phyloP scores from a whole-genome alignment of 306 rosid genomes.

The Pachyrhizus erosus region DNA sequence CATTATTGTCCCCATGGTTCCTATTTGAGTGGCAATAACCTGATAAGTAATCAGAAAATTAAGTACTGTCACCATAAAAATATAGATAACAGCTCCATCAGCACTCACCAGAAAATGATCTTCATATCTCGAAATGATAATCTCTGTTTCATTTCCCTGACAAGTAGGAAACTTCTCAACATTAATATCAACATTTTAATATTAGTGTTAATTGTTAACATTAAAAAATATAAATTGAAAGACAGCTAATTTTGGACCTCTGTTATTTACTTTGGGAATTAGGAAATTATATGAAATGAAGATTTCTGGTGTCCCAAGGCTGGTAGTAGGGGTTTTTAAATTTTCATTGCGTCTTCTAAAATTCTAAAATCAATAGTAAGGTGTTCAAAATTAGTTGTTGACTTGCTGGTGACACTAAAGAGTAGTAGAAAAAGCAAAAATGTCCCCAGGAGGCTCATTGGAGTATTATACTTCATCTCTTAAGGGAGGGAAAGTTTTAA shows the following conservation, averaged over 20 bases:
- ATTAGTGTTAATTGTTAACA: too few relatives aligned
- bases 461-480: too few relatives aligned
- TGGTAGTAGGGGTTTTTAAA: background rate
- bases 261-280: too few relatives aligned
- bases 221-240: too few relatives aligned
- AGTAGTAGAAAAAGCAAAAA: too few relatives aligned
- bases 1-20: conserved; percentile 86
- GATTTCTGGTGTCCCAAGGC: background rate
- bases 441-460: too few relatives aligned
- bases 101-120: conserved; percentile 81
- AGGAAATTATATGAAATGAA: too few relatives aligned
- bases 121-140: conserved; percentile 71
- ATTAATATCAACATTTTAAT: too few relatives aligned
- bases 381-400: background rate
- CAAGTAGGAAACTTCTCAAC: conserved; percentile 25
- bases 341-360: background rate
- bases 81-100: background rate
- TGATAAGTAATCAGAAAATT: conserved; percentile 38
- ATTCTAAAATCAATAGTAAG: background rate
- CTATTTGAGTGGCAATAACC: conserved; percentile 90
- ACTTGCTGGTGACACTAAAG: background rate
- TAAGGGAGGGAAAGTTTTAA: too few relatives aligned
- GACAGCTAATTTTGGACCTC: too few relatives aligned
- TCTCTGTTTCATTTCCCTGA: conserved; percentile 86
- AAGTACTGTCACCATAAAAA: conserved; percentile 27